Evolutionary conservation across 345 rosid genomes (phyloP), one percentile per base, ranked within the genome.

Genomic region (Sisymbrium altissimum): DNA sequence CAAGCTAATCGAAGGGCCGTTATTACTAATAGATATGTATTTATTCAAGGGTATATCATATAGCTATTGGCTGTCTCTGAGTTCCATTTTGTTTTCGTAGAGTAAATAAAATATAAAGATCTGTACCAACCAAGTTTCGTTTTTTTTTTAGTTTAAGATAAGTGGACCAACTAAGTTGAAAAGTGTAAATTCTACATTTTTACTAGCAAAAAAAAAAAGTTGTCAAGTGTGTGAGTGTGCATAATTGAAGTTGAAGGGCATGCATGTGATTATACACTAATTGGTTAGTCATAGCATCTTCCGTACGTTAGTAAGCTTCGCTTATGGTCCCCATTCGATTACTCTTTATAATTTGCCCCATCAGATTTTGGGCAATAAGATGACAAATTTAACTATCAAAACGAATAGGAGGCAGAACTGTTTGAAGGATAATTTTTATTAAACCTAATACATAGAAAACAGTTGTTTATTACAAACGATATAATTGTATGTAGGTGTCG

Each of bases 221-320:
- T 43, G 55, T 14, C 35, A 70, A 62, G 80, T 63, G 75, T 52
- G 64, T 41, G 33, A 74, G 64, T 43, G 27, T n/a, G 49, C 55
- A 68, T 75, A 21, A 68, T 75, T 67, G 73, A 66, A 49, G 52
- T 39, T 30, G 54, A 67, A 75, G 55, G 23, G 74, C 33, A 50
- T 60, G 80, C 80, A 77, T 64, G 80, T 77, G 80, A 64, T 56
- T 71, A 77, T 46, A 57, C 32, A 77, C 67, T 77, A 64, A 77
- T 77, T 77, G 80, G 80, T 77, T 70, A 70, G 76, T 29, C 14
- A 21, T 77, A 71, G 80, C 80, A 77, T 77, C 80, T 77, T 77
- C 72, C 80, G 80, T 77, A 71, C 80, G 71, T 71, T 57, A 71
- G 9, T 66, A 46, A 64, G 46, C 68, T 70, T 54, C 70, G 23